phyloP scores from a whole-genome alignment of 2,329 filamentous ascomycete genomes.

The Paracorniculantispora psalliotae region DNA sequence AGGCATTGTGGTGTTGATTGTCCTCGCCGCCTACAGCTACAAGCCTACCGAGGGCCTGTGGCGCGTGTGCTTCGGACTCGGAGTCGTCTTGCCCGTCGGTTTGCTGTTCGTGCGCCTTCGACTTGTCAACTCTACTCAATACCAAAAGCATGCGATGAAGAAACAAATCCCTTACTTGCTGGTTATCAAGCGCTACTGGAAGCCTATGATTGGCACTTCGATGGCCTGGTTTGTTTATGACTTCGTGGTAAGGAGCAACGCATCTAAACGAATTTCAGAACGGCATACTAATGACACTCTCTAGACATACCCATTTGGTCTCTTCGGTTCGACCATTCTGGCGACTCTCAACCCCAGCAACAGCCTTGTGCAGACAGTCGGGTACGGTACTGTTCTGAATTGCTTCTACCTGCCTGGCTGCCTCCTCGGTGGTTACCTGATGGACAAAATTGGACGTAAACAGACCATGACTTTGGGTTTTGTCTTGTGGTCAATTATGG shows the following conservation, averaged over 20 bases:
- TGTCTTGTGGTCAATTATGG: conserved; percentile 31
- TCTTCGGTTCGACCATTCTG: conserved; percentile 23
- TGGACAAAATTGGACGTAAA: conserved; percentile 34
- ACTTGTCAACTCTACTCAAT: conserved; percentile 44
- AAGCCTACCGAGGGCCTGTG: conserved; percentile 36
- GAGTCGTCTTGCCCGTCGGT: conserved; percentile 34
- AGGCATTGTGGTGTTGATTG: conserved; percentile 40
- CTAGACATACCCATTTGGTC: conserved; percentile 22
- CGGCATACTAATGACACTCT: not conserved
- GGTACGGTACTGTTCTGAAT: conserved; percentile 21
- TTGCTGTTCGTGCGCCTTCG: conserved; percentile 52
- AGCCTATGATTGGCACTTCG: conserved; percentile 45
- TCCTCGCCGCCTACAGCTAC: conserved; percentile 33
- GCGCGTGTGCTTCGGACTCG: conserved; percentile 31
- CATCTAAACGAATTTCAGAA: too few species aligned
- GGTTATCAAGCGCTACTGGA: conserved; percentile 33
- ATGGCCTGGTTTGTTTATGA: conserved; percentile 44
- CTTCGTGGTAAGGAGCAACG: conserved; percentile 18
- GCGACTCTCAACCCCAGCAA: conserved; percentile 18
- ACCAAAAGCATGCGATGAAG: conserved; percentile 24
- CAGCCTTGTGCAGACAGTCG: conserved; percentile 19
- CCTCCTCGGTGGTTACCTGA: conserved; percentile 35
- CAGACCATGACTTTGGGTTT: conserved; percentile 22
- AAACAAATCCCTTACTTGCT: conserved; percentile 22
- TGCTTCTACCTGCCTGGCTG: conserved; percentile 20